Base-by-base conservation (phyloP, 768 basidiomycete species). In the Mycena vitilis region DNA sequence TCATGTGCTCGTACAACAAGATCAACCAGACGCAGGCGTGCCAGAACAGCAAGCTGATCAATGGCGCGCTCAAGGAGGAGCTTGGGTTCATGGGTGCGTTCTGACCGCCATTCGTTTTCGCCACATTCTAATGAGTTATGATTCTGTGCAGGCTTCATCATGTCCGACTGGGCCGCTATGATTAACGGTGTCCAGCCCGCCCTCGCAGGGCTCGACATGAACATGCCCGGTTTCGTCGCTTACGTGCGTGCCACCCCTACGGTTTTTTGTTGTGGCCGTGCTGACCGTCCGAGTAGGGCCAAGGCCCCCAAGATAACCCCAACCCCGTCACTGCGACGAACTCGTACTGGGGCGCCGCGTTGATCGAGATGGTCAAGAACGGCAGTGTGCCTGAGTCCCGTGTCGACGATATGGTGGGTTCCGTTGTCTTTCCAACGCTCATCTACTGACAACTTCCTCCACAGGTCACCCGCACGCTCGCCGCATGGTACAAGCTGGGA, bases 371-470 rank as follows among this genome's bases (percentile, higher is more conserved):
- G 15, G 87, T 90, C 25, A 75, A 79, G 66, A 86, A 85, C 67
- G 82, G 86, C 16, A 80, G 82, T 15, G 85, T 91, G 12, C 78
- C 86, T 0, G 68, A 79, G 67, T 63, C 77, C 15, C 78, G 87
- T 16, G 72, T 88, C 22, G 81, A 86, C 62, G 88, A 91, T 74
- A 86, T 90, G 85, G 89, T 63, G 42, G 15, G 57, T 49, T 16
- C 34, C 16, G 10, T 23, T 13, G 47, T 23, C 47, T 23, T 22
- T 23, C 47, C 15, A 22, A 1, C 8, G 20, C 8, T 7, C n/a
- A 48, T 48, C 20, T 47, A 23, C 9, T 22, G 10, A 34, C n/a
- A 30, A 1, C 2, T 47, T 18, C 45, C 20, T 52, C 20, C 25
- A 6, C 48, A 66, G 70, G 62, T 81, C 0, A 84, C 83, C 6